Percentiles rank a stretch among this genome's conserved stretches.
Conservation (phyloP, 1,284 basidiomycete species). For the Fomitopsis pinicola region DNA sequence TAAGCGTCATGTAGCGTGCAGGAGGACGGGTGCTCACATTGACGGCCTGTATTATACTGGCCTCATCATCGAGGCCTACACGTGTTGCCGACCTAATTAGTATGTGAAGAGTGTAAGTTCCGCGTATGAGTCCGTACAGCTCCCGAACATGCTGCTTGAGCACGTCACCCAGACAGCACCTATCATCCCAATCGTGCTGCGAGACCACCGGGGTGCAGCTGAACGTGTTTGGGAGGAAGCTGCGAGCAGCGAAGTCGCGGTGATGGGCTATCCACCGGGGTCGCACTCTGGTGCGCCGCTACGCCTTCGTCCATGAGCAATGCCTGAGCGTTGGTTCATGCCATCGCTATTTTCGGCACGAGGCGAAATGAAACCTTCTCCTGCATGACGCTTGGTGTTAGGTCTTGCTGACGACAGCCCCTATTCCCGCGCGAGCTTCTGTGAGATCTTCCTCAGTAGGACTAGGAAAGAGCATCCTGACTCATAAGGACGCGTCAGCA, state of each 20-base stretch:
- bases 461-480: background rate
- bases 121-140: background rate
- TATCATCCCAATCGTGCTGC: background rate
- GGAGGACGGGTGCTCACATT: background rate
- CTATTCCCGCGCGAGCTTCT: background rate
- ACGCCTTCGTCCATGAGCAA: background rate
- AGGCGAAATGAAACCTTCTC: background rate
- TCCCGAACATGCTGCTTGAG: background rate
- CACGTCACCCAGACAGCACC: background rate
- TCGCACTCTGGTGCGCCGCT: background rate
- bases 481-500: too few relatives aligned
- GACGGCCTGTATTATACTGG: conserved; percentile 1
- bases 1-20: conserved; percentile 1
- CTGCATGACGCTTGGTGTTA: background rate
- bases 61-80: background rate
- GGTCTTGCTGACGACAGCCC: conserved; percentile 1
- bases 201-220: background rate
- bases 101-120: background rate
- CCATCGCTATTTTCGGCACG: background rate
- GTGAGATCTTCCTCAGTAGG: background rate
- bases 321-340: background rate
- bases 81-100: background rate
- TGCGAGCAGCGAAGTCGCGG: background rate
- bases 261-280: background rate
- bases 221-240: background rate